These are phyloP conservation scores for Mycena metata DNA, from an alignment of 768 basidiomycete genomes.

Conservation along the genomic window DNA sequence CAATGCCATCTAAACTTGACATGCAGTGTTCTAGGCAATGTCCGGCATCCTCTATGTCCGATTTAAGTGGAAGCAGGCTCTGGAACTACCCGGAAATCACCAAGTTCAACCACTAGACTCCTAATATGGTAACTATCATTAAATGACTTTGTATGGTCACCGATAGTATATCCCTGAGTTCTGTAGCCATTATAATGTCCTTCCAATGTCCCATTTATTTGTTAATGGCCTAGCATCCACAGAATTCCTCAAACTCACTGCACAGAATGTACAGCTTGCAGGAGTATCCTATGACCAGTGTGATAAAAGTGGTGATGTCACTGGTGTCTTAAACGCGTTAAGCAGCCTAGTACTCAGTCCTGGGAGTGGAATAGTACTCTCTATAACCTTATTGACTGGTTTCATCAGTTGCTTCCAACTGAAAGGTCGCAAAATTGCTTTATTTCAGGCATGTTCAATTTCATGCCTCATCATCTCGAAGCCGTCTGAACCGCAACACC, in stretches of 20 bases:
- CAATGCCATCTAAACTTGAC: neutral
- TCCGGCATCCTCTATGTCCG: slow-evolving; percentile 9
- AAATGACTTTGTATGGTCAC: slow-evolving; percentile 6
- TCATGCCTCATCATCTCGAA: slow-evolving; percentile 10
- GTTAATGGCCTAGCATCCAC: slow-evolving; percentile 2
- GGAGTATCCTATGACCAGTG: slow-evolving; percentile 10
- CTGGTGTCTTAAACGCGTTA: neutral
- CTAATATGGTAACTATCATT: slow-evolving; percentile 12
- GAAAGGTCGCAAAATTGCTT: slow-evolving; percentile 6
- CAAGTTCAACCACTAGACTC: neutral
- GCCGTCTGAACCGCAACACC: too few relatives aligned
- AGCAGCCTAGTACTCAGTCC: slow-evolving; percentile 8
- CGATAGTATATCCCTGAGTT: slow-evolving; percentile 10
- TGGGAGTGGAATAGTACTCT: slow-evolving; percentile 11
- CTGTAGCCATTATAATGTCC: neutral
- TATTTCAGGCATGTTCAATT: slow-evolving; percentile 16
- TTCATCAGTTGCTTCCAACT: slow-evolving; percentile 16
- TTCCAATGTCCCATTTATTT: neutral
- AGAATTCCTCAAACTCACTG: slow-evolving; percentile 1
- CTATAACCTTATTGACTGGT: neutral
- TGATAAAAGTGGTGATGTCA: slow-evolving; percentile 2
- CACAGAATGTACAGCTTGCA: neutral
- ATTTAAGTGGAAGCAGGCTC: slow-evolving; percentile 1
- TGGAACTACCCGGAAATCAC: slow-evolving; percentile 6
- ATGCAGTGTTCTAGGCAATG: neutral